A percentile compares a stretch with the other conserved stretches of the same genome.
phyloP scores from a whole-genome alignment of 495 filamentous ascomycete genomes.

The Tetracladium marchalianum region DNA sequence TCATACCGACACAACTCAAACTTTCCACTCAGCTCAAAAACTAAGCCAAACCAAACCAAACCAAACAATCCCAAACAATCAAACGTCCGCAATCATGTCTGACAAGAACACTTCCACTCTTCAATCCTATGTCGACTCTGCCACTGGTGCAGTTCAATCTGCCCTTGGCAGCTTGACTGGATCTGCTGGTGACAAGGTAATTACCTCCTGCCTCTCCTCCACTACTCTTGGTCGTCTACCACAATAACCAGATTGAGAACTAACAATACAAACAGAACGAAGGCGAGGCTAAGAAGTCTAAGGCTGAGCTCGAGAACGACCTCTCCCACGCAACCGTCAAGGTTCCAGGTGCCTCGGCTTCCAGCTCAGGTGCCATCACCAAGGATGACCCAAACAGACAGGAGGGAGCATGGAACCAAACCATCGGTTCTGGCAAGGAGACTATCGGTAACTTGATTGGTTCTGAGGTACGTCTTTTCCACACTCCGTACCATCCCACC shows the following conservation, averaged over 20 bases:
- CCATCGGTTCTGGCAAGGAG: slow-evolving; percentile 77
- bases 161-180: slow-evolving; percentile 68
- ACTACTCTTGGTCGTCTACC: not conserved
- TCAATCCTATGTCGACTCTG: slow-evolving; percentile 73
- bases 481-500: not conserved
- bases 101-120: slow-evolving; percentile 65
- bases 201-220: slow-evolving; percentile 17
- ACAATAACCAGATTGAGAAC: not conserved
- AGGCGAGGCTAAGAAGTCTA: slow-evolving; percentile 48
- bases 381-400: slow-evolving; percentile 63
- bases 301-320: slow-evolving; percentile 54
- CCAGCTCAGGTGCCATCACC: slow-evolving; percentile 59
- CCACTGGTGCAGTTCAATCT: slow-evolving; percentile 61
- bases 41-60: not conserved
- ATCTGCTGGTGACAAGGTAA: slow-evolving; percentile 52
- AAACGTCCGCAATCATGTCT: slow-evolving; percentile 40
- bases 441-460: slow-evolving; percentile 66
- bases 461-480: slow-evolving; percentile 40
- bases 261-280: slow-evolving; percentile 18
- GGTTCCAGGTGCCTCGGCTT: slow-evolving; percentile 56
- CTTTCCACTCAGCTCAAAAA: no score
- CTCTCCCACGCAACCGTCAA: slow-evolving; percentile 65
- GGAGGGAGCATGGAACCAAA: slow-evolving; percentile 76
- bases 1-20: no score
- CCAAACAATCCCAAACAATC: slow-evolving; percentile 1